Percentiles rank a stretch among this genome's conserved stretches.
These are phyloP conservation scores for Rhodamnia argentea DNA, from an alignment of 345 rosid species.

Conservation along the genomic window DNA sequence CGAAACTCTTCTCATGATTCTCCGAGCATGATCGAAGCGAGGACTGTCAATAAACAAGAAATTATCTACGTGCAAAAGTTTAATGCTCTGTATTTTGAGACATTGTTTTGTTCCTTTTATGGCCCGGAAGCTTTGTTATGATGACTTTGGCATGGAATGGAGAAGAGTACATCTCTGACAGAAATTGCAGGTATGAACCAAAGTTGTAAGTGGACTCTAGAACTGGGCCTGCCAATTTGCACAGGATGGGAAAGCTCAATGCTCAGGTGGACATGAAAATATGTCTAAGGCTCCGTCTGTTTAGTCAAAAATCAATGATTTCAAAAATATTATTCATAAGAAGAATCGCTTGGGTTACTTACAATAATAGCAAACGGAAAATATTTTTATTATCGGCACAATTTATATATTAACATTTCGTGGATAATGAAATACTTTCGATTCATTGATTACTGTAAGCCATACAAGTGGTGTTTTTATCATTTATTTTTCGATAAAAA, in stretches of 20 bases:
- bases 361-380: too few species aligned
- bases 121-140: background rate
- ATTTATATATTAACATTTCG: too few species aligned
- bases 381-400: too few species aligned
- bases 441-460: too few species aligned
- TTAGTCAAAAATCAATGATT: too few species aligned
- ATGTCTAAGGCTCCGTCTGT: background rate
- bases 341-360: too few species aligned
- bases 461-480: too few species aligned
- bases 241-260: background rate
- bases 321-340: too few species aligned
- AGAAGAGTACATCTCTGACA: background rate
- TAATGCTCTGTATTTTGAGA: background rate
- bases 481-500: too few species aligned
- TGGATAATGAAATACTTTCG: too few species aligned
- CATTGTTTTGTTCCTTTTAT: background rate
- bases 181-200: background rate
- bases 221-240: background rate
- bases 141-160: background rate
- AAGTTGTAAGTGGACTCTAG: too few species aligned
- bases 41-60: background rate
- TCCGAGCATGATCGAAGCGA: background rate
- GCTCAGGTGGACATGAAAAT: background rate
- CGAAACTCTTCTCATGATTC: slow-evolving; percentile 1
- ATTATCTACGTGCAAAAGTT: background rate